Evolutionary conservation across 2,329 filamentous ascomycete genomes (phyloP).

Genomic region (Alternaria sp.): DNA sequence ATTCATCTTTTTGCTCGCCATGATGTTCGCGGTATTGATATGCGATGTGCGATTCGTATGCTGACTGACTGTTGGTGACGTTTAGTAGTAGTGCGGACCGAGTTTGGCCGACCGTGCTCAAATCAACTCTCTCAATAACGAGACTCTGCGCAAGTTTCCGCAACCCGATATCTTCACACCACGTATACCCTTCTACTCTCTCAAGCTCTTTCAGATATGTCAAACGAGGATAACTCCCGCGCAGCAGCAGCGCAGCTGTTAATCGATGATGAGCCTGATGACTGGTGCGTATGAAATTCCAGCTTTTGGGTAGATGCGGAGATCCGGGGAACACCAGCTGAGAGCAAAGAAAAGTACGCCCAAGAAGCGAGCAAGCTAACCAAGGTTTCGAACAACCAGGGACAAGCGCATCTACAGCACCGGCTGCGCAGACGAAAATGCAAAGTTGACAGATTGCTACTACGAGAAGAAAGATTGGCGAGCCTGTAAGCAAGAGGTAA

Average conservation of each 20-base stretch:
- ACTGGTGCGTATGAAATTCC: conserved; percentile 70
- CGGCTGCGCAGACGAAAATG: conserved; percentile 88
- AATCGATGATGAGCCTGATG: conserved; percentile 89
- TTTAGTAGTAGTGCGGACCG: conserved; percentile 28
- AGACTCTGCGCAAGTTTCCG: background rate
- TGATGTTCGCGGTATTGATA: conserved; percentile 39
- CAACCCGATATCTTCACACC: conserved; percentile 1
- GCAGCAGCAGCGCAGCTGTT: conserved; percentile 50
- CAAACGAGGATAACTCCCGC: conserved; percentile 60
- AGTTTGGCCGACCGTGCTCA: conserved; percentile 37
- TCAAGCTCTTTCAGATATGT: conserved; percentile 53
- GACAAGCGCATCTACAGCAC: conserved; percentile 98
- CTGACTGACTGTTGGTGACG: conserved; percentile 19
- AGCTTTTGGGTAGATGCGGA: background rate
- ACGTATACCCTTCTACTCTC: background rate
- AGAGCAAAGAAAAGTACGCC: no score
- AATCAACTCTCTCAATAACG: conserved; percentile 2
- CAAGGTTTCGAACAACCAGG: conserved; percentile 62
- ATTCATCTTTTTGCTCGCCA: conserved; percentile 78
- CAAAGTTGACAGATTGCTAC: conserved; percentile 92
- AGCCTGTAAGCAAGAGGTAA: conserved; percentile 83
- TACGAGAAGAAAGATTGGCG: conserved; percentile 97
- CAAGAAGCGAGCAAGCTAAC: no score
- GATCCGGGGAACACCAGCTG: conserved; percentile 2
- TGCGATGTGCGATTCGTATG: background rate